Percentiles rank a stretch among this genome's conserved stretches.
Conservation (phyloP, 768 basidiomycete genomes). For the Sutorius australiensis region DNA sequence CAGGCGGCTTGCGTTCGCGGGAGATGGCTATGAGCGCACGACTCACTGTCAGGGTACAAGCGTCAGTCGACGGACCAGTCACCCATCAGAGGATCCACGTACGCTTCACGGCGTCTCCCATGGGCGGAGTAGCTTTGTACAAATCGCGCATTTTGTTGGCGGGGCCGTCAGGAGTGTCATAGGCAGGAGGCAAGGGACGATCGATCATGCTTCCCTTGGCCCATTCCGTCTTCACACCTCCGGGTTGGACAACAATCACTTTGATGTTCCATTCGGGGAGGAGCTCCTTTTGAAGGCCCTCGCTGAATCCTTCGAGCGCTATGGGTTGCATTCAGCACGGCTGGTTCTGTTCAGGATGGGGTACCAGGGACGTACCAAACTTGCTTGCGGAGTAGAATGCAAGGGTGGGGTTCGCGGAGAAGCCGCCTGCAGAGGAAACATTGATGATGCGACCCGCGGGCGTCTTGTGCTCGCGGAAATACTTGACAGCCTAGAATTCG, state of each 20-base stretch:
- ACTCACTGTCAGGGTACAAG: constrained; percentile 7
- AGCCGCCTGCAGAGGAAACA: constrained; percentile 20
- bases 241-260: constrained; percentile 20
- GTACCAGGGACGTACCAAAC: constrained; percentile 11
- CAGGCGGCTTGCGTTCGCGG: constrained; percentile 16
- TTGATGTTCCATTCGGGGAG: constrained; percentile 27
- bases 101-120: constrained; percentile 13
- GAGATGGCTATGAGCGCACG: constrained; percentile 18
- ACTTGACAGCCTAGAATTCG: constrained; percentile 19
- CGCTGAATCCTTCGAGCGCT: constrained; percentile 29
- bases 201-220: constrained; percentile 19
- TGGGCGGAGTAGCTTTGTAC: neutral
- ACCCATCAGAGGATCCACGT: neutral
- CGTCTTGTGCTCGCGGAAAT: constrained; percentile 30
- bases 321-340: neutral
- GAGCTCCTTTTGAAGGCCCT: constrained; percentile 22
- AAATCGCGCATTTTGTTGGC: constrained; percentile 14
- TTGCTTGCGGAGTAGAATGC: constrained; percentile 22
- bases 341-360: too few species aligned
- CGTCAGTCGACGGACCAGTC: neutral
- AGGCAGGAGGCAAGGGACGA: constrained; percentile 12
- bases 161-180: constrained; percentile 14
- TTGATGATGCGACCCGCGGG: constrained; percentile 23
- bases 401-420: constrained; percentile 16
- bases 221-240: constrained; percentile 20